Evolutionary conservation across 108 stramenopile genomes (phyloP).

Genomic region (Seminavis robusta): DNA sequence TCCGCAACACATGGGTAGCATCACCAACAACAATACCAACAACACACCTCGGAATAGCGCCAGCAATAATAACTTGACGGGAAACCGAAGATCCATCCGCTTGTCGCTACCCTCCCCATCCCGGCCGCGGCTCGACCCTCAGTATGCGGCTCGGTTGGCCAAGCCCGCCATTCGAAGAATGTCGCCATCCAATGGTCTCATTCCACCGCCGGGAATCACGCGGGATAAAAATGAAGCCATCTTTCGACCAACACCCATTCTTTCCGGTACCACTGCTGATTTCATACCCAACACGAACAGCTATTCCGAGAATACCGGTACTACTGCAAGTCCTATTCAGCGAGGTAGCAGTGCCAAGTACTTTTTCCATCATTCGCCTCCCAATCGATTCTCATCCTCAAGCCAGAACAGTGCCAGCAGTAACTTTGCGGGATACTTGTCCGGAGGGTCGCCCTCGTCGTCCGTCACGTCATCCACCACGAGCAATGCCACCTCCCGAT

Average conservation of each 20-base stretch:
- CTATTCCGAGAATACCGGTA: neutral
- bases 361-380: too few relatives aligned
- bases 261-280: slow-evolving; percentile 6
- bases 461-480: neutral
- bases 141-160: slow-evolving; percentile 50
- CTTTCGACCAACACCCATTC: slow-evolving; percentile 45
- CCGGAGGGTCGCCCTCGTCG: neutral
- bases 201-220: slow-evolving; percentile 32
- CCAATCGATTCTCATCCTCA: neutral
- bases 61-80: neutral
- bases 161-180: neutral
- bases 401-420: neutral
- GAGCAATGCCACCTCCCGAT: neutral
- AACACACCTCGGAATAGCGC: neutral
- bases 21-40: neutral
- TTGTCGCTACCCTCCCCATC: slow-evolving; percentile 41
- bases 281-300: neutral
- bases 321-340: neutral
- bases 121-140: slow-evolving; percentile 45
- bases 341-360: too few relatives aligned
- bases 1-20: neutral
- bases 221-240: slow-evolving; percentile 24
- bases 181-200: neutral
- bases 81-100: slow-evolving; percentile 3
- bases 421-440: slow-evolving; percentile 1